Evolutionary conservation across 495 filamentous ascomycete genomes (phyloP), one percentile per base, ranked within the genome.

Genomic region (Hyphodiscus hymeniophilus): DNA sequence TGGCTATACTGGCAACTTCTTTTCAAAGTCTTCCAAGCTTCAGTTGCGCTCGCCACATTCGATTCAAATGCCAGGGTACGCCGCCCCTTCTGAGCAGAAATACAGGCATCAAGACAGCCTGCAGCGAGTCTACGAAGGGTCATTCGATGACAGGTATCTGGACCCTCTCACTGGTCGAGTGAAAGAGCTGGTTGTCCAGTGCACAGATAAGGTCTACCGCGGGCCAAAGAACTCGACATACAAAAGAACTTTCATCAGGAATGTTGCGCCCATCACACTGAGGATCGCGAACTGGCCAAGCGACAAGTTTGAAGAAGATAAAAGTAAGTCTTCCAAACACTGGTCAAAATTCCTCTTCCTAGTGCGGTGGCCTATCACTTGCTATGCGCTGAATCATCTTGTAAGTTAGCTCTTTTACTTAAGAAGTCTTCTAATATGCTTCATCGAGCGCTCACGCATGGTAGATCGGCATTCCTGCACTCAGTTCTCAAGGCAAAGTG

Each of bases 71-170:
- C 30, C 30, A 33, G n/a, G 8, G 8, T 33, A 8, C 30, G n/a
- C 7, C 8, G 7, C 7, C 30, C 8, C 7, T 33, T 33, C 30
- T 33, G n/a, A 7, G 7, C 7, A 33, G n/a, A 33, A 7, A 8
- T 33, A 33, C n/a, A 33, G 30, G n/a, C 30, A 33, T 33, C 30
- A n/a, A n/a, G 30, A 33, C n/a, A n/a, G 8, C 30, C 7, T 33
- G 30, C 8, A 33, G 7, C 30, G 30, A 33, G 30, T 33, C 7
- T n/a, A 8, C 38, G 23, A 4, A 5, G 17, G 7, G 2, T 21
- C 13, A 41, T 28, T 44, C 13, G 42, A 44, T 7, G 42, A 44
- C 15, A 20, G 42, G 13, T 32, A 32, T n/a, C 22, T 44, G 21
- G 20, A 28, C 15, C 42, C 42, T 7, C 16, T 10, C 12, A 18